These are phyloP conservation scores for Monosporozyma aerobia DNA, from an alignment of 805 yeast genomes.

Conservation along the genomic window DNA sequence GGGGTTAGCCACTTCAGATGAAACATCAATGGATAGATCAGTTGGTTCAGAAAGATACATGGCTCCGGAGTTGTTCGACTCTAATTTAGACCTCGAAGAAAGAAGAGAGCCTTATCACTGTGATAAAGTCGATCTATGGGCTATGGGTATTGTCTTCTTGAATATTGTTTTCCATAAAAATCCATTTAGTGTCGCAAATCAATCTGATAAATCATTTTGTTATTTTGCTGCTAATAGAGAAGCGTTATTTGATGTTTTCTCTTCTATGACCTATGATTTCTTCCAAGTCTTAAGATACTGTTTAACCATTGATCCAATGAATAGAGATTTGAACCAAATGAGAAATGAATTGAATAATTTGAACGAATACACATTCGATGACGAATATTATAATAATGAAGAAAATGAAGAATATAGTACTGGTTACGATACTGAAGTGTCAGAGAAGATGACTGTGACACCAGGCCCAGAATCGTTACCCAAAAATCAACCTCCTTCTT, in stretches of 20 bases:
- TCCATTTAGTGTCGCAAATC: slow-evolving; percentile 76
- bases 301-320: slow-evolving; percentile 77
- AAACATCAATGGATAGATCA: slow-evolving; percentile 61
- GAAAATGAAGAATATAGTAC: slow-evolving; percentile 18
- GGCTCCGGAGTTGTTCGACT: slow-evolving; percentile 88
- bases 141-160: slow-evolving; percentile 72
- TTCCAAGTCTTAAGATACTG: slow-evolving; percentile 74
- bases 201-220: slow-evolving; percentile 70
- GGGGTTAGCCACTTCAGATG: slow-evolving; percentile 54
- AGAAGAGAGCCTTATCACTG: slow-evolving; percentile 59
- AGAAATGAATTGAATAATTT: slow-evolving; percentile 50
- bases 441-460: slow-evolving; percentile 3
- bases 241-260: slow-evolving; percentile 83
- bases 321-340: slow-evolving; percentile 60
- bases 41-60: slow-evolving; percentile 86
- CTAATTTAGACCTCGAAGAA: slow-evolving; percentile 29
- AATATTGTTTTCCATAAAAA: slow-evolving; percentile 82
- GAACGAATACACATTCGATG: slow-evolving; percentile 73
- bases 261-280: slow-evolving; percentile 77
- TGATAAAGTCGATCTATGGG: slow-evolving; percentile 80
- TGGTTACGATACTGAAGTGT: slow-evolving; percentile 29
- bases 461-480: slow-evolving; percentile 10
- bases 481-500: slow-evolving; percentile 19
- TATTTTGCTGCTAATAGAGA: slow-evolving; percentile 85
- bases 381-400: slow-evolving; percentile 43